Conservation (phyloP, 768 basidiomycete species). For the Coprinopsis cinerea region DNA sequence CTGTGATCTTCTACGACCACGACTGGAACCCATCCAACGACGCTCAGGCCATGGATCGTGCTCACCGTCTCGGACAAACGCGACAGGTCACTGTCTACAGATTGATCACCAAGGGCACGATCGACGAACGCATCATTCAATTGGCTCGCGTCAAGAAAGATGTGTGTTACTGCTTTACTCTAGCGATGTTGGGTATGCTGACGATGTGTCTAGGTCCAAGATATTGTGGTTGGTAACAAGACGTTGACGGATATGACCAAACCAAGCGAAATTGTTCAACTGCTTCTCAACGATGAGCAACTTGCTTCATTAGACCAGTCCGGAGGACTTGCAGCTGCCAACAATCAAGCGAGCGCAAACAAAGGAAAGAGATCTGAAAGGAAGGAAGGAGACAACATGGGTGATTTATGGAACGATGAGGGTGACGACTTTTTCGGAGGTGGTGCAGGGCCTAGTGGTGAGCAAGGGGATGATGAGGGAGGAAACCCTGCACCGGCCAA, state of each 20-base stretch:
- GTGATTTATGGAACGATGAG: constrained; percentile 82
- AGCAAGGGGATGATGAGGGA: constrained; percentile 34
- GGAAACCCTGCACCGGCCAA: constrained; percentile 33
- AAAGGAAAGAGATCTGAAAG: constrained; percentile 24
- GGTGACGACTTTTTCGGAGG: constrained; percentile 78
- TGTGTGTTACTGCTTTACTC: constrained; percentile 38
- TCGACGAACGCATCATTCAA: constrained; percentile 96
- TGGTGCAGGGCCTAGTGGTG: constrained; percentile 19
- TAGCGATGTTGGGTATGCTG: constrained; percentile 8
- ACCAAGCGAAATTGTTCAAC: constrained; percentile 93
- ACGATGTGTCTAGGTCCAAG: constrained; percentile 70
- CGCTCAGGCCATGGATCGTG: constrained; percentile 97
- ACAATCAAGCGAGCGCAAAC: constrained; percentile 19
- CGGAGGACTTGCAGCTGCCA: constrained; percentile 28
- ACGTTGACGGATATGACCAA: constrained; percentile 89
- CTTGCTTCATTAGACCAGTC: constrained; percentile 62
- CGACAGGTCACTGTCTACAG: constrained; percentile 97
- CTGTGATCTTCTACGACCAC: constrained; percentile 92
- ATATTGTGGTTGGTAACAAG: constrained; percentile 98
- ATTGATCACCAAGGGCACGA: constrained; percentile 87
- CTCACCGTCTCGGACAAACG: constrained; percentile 94
- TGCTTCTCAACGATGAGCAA: constrained; percentile 93
- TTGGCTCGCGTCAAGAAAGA: constrained; percentile 97
- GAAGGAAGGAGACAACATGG: constrained; percentile 31
- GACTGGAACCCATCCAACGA: constrained; percentile 98